Base-by-base conservation (phyloP, 192 early-diverging fungal genomes). In the Rhizoclosmatium sp. region DNA sequence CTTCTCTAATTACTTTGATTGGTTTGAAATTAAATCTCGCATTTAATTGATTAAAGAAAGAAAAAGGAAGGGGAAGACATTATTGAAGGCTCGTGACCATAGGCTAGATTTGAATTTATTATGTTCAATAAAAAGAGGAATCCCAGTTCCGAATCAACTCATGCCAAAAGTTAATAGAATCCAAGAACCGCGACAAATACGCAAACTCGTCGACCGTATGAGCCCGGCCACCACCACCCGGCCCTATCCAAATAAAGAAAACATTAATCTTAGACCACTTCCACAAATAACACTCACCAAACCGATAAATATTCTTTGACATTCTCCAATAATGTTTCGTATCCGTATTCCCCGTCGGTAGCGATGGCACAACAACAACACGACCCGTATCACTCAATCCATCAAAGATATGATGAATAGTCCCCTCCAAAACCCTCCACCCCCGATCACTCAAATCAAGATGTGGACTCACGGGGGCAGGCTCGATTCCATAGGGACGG, bases 271-370 rank as follows among this genome's bases (percentile, higher is more conserved):
- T 16, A 3, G 2, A 14, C 23, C 23, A 41, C 5, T 3, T 14
- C 60, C 66, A 59, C 23, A 3, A 80, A 80, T 21, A n/a, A 21
- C 39, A 44, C 2, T n/a, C 3, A 41, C 68, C 56, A 81, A 69
- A 83, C 4, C 82, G 80, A 64, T 78, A 84, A 64, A 86, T 82
- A 67, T 86, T 71, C 48, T 73, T 47, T 23, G 80, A 71, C 74
- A 86, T 49, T 41, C 59, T 39, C 81, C 77, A 82, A 65, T 82
- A 82, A 46, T 80, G 71, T 19, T 80, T 41, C n/a, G 83, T 84
- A 66, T 84, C 85, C 3, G 85, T 86, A 74, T 86, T 86, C 31
- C 78, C 83, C 2, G 75, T 42, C 81, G 79, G 78, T 7, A 86
- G 42, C 46, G 44, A 60, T 1, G 85, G 85, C 3, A 68, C 46